Evolutionary conservation across 306 rosid genomes (phyloP).

Genomic region (Lagenaria siceraria): DNA sequence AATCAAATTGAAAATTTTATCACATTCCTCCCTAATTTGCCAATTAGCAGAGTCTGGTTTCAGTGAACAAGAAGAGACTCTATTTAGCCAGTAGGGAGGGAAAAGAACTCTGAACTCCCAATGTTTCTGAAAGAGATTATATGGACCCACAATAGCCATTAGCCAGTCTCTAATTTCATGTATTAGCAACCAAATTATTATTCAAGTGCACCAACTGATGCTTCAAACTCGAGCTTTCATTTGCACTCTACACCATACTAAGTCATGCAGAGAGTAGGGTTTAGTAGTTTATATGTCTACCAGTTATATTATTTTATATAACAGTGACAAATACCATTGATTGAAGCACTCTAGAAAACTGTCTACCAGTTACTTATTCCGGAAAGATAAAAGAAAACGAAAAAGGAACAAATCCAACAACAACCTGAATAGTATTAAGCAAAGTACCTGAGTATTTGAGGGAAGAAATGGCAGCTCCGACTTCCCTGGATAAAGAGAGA

Average conservation of each 20-base stretch:
- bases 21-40: not conserved
- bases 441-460: constrained; percentile 74
- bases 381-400: not conserved
- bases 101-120: not conserved
- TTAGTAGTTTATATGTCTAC: not conserved
- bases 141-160: not conserved
- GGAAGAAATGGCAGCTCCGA: constrained; percentile 91
- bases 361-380: not conserved
- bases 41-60: not conserved
- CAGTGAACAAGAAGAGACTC: not conserved
- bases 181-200: not conserved
- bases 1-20: not conserved
- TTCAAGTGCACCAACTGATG: not conserved
- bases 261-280: not conserved
- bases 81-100: not conserved
- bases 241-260: not conserved
- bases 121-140: not conserved
- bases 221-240: not conserved
- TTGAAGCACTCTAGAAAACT: not conserved
- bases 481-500: constrained; percentile 81
- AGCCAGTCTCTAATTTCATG: not conserved
- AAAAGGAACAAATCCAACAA: not conserved
- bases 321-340: not conserved
- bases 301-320: not conserved
- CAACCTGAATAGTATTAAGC: constrained; percentile 2